Percentiles rank a stretch among this genome's conserved stretches.
phyloP scores from a whole-genome alignment of 495 filamentous ascomycete genomes.

The Talaromyces adpressus region DNA sequence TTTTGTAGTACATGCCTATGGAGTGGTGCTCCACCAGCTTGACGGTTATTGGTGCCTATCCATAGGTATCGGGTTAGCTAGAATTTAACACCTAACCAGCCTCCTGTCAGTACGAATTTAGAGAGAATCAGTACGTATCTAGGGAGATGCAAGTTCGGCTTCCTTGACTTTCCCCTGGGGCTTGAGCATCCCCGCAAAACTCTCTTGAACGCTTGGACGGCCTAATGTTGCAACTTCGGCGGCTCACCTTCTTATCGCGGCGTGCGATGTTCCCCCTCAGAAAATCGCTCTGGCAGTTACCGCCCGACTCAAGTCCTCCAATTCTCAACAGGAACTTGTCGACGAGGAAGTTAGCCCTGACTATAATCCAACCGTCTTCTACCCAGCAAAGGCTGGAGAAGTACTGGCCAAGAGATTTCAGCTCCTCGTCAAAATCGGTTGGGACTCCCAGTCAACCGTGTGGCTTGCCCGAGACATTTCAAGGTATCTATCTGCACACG shows the following conservation, averaged over 20 bases:
- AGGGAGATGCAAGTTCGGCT: no score
- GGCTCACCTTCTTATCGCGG: background rate
- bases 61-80: no score
- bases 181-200: background rate
- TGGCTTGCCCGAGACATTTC: conserved; percentile 40
- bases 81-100: no score
- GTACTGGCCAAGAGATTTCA: conserved; percentile 32
- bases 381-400: conserved; percentile 35
- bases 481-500: conserved; percentile 12
- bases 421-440: conserved; percentile 38
- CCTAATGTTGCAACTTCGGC: background rate
- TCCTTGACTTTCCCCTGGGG: no score
- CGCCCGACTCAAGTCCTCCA: conserved; percentile 12
- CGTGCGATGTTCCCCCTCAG: background rate
- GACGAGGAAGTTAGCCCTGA: conserved; percentile 28
- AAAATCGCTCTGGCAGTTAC: conserved; percentile 1
- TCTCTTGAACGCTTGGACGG: background rate
- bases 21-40: no score
- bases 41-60: no score
- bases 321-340: conserved; percentile 23
- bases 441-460: conserved; percentile 35
- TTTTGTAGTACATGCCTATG: no score
- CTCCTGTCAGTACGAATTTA: no score
- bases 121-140: no score
- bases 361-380: conserved; percentile 34